Base-by-base conservation (phyloP, 257 asterid species). In the Ophiorrhiza pumila region DNA sequence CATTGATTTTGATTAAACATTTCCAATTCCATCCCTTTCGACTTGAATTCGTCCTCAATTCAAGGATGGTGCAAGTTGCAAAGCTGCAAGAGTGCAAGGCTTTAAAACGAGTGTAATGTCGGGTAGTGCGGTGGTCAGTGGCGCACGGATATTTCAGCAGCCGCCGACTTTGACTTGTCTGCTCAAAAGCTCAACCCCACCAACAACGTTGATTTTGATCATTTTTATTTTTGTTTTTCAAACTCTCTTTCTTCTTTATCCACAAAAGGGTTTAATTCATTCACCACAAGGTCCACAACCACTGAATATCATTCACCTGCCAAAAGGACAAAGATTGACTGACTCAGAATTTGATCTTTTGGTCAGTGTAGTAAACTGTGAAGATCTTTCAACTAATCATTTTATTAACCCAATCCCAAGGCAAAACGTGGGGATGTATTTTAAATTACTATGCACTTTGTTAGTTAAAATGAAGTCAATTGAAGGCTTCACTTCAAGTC, bases 161-260 rank as follows among this genome's bases (percentile, higher is more conserved):
- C 83, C 79, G 85, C 81, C 86, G 46, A 53, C 73, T 57, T 72
- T 79, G 88, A 82, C 88, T 78, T 61, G 22, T 1, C 22, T 12
- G 22, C 59, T 56, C n/a, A n/a, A n/a, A n/a, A n/a, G n/a, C n/a
- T n/a, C n/a, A n/a, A n/a, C n/a, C n/a, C 47, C 41, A 50, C 11
- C 58, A 39, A 52, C 73, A 74, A 74, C 71, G 78, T 76, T 73
- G 69, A 65, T 32, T 8, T 63, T 27, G 22, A 29, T 4, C 22
- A 45, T 29, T 4, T 22, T 52, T 52, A 4, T 18, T 52, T 6
- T 22, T 0, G 12, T 6, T n/a, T 27, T 69, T 23, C 20, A 62
- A 37, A n/a, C 0, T 5, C 22, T 9, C 6, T 5, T 4, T 12
- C 1, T 9, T 3, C 2, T 23, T 25, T 25, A 7, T 55, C 60